Base-by-base conservation (phyloP, 2,329 filamentous ascomycete species). In the Cladosporium sp. region DNA sequence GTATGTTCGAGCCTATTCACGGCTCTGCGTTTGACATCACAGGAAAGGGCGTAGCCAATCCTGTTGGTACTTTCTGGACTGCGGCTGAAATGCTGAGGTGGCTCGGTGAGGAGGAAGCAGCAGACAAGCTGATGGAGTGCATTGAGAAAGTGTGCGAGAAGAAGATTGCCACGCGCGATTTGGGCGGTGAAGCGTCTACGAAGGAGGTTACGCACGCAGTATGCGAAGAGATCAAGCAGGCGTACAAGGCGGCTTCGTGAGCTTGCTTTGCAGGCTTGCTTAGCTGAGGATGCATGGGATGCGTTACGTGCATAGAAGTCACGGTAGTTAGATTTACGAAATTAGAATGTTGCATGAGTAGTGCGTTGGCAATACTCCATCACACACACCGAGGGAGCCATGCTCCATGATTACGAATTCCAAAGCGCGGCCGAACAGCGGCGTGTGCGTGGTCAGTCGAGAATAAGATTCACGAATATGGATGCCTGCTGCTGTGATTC, bases 1-100 rank as follows among this genome's bases (percentile, higher is more conserved):
- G 72, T 47, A 80, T 82, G 76, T 83, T 82, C 54, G 79, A 82
- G 67, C 79, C 79, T 0, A 80, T 82, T 47, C 78, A 81, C 57
- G 78, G 78, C 2, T 78, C 74, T 4, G 78, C 78, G 1, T 80
- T 80, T 53, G 78, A 82, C 53, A 80, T 81, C 43, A 75, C 75
- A 0, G 78, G 78, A 4, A 78, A 78, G 59, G 78, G 78, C 5
- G 60, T 79, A 16, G 76, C 77, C 0, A 82, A 81, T 53, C 78
- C 78, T 0, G 77, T 82, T 0, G 78, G 71, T 1, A 80, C 78
- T 0, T 79, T 82, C 61, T 82, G 79, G 78, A 78, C 76, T 1
- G 78, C 75, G 1, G 71, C 72, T 0, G 78, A 81, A 61, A 80
- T 82, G 78, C 59, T 82, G 22, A 67, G 66, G 9, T 82, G 78